Percentiles rank a stretch among this genome's conserved stretches.
Evolutionary conservation across 2,329 filamentous ascomycete species (phyloP).

Genomic region (Raffaelea deltoideospora): DNA sequence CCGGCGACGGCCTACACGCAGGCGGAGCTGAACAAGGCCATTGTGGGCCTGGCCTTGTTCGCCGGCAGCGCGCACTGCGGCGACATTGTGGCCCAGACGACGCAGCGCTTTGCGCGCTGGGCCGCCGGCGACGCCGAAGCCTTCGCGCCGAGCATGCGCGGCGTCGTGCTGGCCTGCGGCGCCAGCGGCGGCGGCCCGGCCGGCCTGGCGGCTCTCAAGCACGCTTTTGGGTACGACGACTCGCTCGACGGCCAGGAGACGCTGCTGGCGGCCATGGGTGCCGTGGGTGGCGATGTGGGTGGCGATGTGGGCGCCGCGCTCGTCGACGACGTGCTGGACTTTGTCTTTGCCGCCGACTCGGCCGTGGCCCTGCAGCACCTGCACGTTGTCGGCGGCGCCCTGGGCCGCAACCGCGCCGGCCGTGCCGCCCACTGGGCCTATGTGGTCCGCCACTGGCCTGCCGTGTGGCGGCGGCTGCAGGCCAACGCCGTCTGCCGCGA

Average conservation of each 20-base stretch:
- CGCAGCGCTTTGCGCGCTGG: not conserved
- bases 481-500: slow-evolving; percentile 76
- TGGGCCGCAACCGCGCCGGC: slow-evolving; percentile 59
- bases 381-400: slow-evolving; percentile 60
- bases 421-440: slow-evolving; percentile 59
- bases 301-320: no score
- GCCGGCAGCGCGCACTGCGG: slow-evolving; percentile 63
- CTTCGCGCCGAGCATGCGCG: not conserved
- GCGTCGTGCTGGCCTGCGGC: not conserved
- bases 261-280: slow-evolving; percentile 60
- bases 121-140: not conserved
- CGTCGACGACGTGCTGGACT: slow-evolving; percentile 45
- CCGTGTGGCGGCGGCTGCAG: slow-evolving; percentile 51
- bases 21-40: not conserved
- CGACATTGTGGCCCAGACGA: not conserved
- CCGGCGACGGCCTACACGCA: slow-evolving; percentile 48
- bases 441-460: slow-evolving; percentile 35
- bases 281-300: slow-evolving; percentile 48
- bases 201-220: slow-evolving; percentile 61
- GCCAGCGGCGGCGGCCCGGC: slow-evolving; percentile 35
- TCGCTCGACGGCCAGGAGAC: slow-evolving; percentile 87
- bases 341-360: slow-evolving; percentile 39
- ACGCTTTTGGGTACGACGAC: slow-evolving; percentile 68
- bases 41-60: not conserved
- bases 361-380: slow-evolving; percentile 75